phyloP scores from a whole-genome alignment of 306 rosid genomes.

The Dalbergia oliveri region DNA sequence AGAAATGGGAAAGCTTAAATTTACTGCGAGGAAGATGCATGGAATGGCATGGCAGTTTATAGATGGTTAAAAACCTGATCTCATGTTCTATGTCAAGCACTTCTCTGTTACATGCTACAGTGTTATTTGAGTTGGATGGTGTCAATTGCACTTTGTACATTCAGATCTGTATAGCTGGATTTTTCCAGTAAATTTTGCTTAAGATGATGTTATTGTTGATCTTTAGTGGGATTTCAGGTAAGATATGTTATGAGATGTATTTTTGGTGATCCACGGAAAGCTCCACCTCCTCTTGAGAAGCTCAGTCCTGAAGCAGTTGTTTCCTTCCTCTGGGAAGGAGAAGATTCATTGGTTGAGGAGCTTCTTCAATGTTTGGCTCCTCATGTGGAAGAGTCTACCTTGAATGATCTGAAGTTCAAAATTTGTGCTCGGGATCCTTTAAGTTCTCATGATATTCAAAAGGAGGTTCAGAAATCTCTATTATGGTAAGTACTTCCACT shows the following conservation, averaged over 20 bases:
- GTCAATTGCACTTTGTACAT: too few relatives aligned
- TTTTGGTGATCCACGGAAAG: constrained; percentile 90
- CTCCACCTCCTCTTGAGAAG: constrained; percentile 98
- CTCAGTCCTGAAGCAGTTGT: constrained; percentile 81
- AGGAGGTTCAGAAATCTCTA: constrained; percentile 79
- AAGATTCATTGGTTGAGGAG: constrained; percentile 90
- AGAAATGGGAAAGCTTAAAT: constrained; percentile 10
- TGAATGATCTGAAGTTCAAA: constrained; percentile 77
- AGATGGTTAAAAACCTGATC: constrained; percentile 25
- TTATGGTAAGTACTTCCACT: constrained; percentile 64
- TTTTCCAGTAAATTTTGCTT: not conserved
- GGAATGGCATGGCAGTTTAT: constrained; percentile 15
- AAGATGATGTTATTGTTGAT: constrained; percentile 34
- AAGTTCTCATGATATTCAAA: constrained; percentile 68
- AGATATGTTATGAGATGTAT: constrained; percentile 92
- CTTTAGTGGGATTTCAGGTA: constrained; percentile 64
- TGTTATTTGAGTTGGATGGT: too few relatives aligned
- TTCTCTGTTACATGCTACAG: not conserved
- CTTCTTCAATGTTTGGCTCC: constrained; percentile 84
- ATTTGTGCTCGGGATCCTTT: constrained; percentile 76
- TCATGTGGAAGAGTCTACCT: constrained; percentile 65
- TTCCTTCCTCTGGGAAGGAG: constrained; percentile 91
- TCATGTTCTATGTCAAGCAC: constrained; percentile 22
- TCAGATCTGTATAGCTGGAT: too few relatives aligned
- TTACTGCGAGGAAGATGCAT: constrained; percentile 26